A percentile compares a stretch with the other conserved stretches of the same genome.
Conservation (phyloP, 495 filamentous ascomycete genomes). For the Aspergillus bridgeri region DNA sequence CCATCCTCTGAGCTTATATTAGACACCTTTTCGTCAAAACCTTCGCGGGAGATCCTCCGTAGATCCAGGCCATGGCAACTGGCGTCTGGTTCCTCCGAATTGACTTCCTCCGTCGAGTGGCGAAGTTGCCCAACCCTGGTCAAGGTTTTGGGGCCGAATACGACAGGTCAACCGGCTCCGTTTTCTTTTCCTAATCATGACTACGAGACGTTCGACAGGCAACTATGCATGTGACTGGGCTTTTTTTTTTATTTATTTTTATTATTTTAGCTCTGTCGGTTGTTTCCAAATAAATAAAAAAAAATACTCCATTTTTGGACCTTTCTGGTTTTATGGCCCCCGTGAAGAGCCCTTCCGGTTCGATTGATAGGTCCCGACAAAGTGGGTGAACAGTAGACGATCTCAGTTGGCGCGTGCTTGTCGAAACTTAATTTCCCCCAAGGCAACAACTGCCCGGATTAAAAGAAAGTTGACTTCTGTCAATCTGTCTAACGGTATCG, state of each 20-base stretch:
- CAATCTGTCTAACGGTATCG: too few relatives aligned
- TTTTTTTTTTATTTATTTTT: neutral
- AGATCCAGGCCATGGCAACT: slow-evolving; percentile 28
- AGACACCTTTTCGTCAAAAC: slow-evolving; percentile 25
- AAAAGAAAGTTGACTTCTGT: too few relatives aligned
- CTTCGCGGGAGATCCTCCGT: slow-evolving; percentile 45
- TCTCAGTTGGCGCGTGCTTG: slow-evolving; percentile 38
- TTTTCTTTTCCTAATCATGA: neutral
- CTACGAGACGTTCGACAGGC: neutral
- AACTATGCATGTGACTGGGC: slow-evolving; percentile 2
- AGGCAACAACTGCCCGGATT: too few relatives aligned
- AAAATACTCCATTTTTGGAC: slow-evolving; percentile 2
- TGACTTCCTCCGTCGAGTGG: neutral
- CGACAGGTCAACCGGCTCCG: too few relatives aligned
- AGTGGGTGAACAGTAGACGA: slow-evolving; percentile 34
- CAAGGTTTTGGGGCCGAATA: neutral
- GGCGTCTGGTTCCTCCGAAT: neutral
- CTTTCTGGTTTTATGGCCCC: neutral
- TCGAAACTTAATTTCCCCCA: slow-evolving; percentile 37
- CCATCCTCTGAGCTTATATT: slow-evolving; percentile 28
- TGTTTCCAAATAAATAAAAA: neutral
- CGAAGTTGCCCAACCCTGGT: neutral
- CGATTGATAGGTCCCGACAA: slow-evolving; percentile 27
- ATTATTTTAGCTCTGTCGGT: neutral
- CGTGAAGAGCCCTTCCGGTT: slow-evolving; percentile 1